Percentiles rank a stretch among this genome's conserved stretches.
Conservation (phyloP, 257 asterid species). For the Dorcoceras hygrometricum region DNA sequence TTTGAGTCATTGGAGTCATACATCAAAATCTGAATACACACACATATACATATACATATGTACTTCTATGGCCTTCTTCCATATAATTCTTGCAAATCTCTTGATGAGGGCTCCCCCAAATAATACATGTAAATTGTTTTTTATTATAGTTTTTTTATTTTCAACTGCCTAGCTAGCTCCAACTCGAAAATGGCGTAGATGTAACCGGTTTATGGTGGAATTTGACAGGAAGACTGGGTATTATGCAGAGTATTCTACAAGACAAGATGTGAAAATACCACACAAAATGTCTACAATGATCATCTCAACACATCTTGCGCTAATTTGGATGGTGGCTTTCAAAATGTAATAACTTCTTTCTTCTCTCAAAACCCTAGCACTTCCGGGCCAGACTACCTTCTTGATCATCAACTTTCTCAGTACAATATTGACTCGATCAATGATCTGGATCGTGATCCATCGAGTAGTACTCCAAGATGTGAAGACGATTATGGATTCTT, state of each 20-base stretch:
- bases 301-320: conserved; percentile 1
- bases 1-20: too few species aligned
- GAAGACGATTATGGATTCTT: conserved; percentile 40
- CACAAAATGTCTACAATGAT: conserved; percentile 22
- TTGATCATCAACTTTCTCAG: conserved; percentile 26
- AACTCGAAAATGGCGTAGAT: background rate
- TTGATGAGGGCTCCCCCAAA: too few species aligned
- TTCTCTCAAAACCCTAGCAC: conserved; percentile 34
- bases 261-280: conserved; percentile 42
- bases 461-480: conserved; percentile 13
- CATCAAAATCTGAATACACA: too few species aligned
- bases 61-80: too few species aligned
- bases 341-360: conserved; percentile 25
- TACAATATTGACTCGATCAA: conserved; percentile 13
- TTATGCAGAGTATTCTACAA: conserved; percentile 73
- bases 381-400: conserved; percentile 20
- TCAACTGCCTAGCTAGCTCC: background rate
- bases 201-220: background rate
- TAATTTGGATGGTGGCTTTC: conserved; percentile 20
- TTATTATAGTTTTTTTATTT: too few species aligned
- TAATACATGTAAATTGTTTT: too few species aligned
- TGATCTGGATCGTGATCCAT: background rate
- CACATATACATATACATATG: too few species aligned
- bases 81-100: too few species aligned
- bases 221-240: conserved; percentile 86